Base-by-base conservation (phyloP, 345 rosid species). In the Melaleuca quinquenervia region DNA sequence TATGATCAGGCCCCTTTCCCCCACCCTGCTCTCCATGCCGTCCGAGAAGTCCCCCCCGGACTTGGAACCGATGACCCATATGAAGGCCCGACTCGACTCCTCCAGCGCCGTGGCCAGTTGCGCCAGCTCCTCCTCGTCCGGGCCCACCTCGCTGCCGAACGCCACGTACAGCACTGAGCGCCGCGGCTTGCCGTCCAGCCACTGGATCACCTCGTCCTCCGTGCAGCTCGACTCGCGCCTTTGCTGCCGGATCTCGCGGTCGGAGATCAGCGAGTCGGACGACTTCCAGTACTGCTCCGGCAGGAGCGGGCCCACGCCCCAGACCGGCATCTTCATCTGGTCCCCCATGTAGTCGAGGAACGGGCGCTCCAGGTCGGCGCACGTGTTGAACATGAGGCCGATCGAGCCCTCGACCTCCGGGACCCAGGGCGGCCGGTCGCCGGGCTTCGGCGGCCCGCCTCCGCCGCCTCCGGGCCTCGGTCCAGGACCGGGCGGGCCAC, bases 231-330 rank as follows among this genome's bases (percentile, higher is more conserved):
- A 86, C 0, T 86, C 52, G 78, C 84, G 52, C 0, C 74, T 50
- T 10, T 78, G 49, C 55, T 53, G 78, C 78, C 87, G 52, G 49
- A 86, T 83, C 44, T 36, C 87, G 52, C 53, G 80, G 64, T 92
- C 89, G 5, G 41, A 89, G 32, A 92, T 21, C n/a, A 58, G n/a
- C 18, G 92, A 85, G 62, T 32, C 87, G 52, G 45, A 2, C 2
- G 86, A 29, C 78, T 85, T 80, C 89, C 90, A 92, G 48, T 88
- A 90, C 15, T 85, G 76, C 15, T 88, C 90, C 3, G 92, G 91
- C 16, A 92, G 52, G 3, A 92, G 83, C 1, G 94, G 94, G 18
- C 92, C 94, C 7, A 92, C 85, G 22, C 90, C 91, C 91, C 92
- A 91, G 0, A 87, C 90, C 1, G 92, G 92, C 53, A 87, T 92